Conservation (phyloP, 208 protist genomes). For the Trypanosomatidae sp. region DNA sequence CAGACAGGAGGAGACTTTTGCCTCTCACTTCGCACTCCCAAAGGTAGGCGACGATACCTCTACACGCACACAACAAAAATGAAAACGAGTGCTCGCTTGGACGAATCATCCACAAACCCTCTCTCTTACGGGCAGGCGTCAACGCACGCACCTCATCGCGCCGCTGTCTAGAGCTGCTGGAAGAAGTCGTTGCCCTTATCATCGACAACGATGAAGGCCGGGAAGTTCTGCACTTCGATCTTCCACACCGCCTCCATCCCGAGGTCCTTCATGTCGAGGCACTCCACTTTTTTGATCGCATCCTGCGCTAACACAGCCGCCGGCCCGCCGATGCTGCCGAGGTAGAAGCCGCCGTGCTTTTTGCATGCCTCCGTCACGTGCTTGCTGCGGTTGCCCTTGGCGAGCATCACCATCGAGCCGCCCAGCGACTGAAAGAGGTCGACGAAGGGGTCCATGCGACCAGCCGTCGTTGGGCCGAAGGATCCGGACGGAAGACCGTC, state of each 20-base stretch:
- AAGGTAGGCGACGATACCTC: not conserved
- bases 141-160: not conserved
- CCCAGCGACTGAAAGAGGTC: conserved; percentile 92
- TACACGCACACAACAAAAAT: not conserved
- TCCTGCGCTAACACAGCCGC: conserved; percentile 95
- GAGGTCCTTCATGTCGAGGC: conserved; percentile 90
- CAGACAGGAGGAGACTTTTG: not conserved
- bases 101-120: not conserved
- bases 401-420: conserved; percentile 93
- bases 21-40: not conserved
- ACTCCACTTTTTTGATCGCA: conserved; percentile 94
- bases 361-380: conserved; percentile 94
- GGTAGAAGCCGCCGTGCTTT: conserved; percentile 96
- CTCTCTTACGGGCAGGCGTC: not conserved
- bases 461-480: conserved; percentile 97
- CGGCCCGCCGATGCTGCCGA: conserved; percentile 96
- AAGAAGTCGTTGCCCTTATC: conserved; percentile 99
- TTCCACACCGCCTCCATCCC: conserved; percentile 95
- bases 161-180: conserved; percentile 48
- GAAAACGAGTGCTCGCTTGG: not conserved
- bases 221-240: conserved; percentile 97
- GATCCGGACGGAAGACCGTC: conserved; percentile 93
- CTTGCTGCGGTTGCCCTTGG: conserved; percentile 96
- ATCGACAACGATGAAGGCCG: conserved; percentile 97
- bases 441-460: conserved; percentile 97